Evolutionary conservation across 345 rosid genomes (phyloP), one percentile per base, ranked within the genome.

Genomic region (Durio zibethinus): DNA sequence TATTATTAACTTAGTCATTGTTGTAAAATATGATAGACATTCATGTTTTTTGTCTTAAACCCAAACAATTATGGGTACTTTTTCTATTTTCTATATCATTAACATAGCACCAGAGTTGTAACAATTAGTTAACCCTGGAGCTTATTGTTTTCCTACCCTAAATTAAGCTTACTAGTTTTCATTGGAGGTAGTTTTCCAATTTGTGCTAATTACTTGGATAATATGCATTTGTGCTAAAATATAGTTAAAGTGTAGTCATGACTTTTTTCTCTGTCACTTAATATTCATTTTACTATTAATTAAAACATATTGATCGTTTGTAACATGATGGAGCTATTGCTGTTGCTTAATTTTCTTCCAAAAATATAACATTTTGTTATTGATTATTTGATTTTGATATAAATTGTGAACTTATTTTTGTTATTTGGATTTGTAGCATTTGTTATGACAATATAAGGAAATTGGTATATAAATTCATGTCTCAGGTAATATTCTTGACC

Each of bases 371-470:
- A 63, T 20, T 48, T 21, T 65, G 75, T 29, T 21, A 45, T 54
- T 35, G 76, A 35, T 43, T 60, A 27, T 45, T 20, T 48, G 35
- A 45, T 57, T 45, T 4, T 56, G 38, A 2, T 7, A 4, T n/a
- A 36, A 70, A 54, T 0, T 43, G 59, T 29, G 67, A 10, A 70
- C 38, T 73, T 72, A 8, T 47, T 66, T 67, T 68, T 36, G 48
- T 63, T 40, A 31, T 65, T 15, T 76, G 35, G 42, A 23, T 71
- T 52, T 76, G 77, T 80, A 93, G 98, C 94, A 47, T 87, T 95
- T 27, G 97, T 92, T 85, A 97, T 93, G 43, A 90, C 98, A 27
- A 92, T 93, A 0, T 90, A 92, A 83, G 99, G 99, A 38, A 95
- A 93, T 45, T 90, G 92, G 20, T 95, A 88, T 83, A 90, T 93